Conservation (phyloP, 768 basidiomycete genomes). For the Ephemerocybe angulata region DNA sequence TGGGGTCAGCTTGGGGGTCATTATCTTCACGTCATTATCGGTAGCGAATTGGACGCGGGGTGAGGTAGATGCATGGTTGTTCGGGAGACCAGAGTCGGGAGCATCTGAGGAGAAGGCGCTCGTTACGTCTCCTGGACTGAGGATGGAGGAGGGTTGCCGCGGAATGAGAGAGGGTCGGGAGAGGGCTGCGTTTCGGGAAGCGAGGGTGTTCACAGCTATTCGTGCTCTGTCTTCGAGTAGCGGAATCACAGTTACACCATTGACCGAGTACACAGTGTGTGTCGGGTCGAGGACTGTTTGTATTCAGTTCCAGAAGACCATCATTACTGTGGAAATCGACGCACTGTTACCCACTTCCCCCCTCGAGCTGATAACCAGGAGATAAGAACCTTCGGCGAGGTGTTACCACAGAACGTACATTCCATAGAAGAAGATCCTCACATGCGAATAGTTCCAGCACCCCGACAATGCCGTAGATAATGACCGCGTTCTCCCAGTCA, state of each 20-base stretch:
- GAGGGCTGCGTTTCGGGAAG: slow-evolving; percentile 43
- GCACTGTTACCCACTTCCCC: slow-evolving; percentile 62
- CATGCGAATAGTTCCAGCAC: slow-evolving; percentile 70
- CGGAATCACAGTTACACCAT: slow-evolving; percentile 68
- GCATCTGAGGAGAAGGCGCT: slow-evolving; percentile 9
- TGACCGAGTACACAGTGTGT: slow-evolving; percentile 64
- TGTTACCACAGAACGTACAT: slow-evolving; percentile 11
- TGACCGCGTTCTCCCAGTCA: slow-evolving; percentile 54
- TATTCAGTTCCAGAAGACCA: slow-evolving; percentile 1
- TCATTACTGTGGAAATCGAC: slow-evolving; percentile 24
- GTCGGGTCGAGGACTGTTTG: slow-evolving; percentile 58
- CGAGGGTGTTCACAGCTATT: slow-evolving; percentile 47
- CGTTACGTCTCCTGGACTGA: slow-evolving; percentile 12
- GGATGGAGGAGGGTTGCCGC: slow-evolving; percentile 6
- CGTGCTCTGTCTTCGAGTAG: slow-evolving; percentile 62
- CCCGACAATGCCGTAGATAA: slow-evolving; percentile 77
- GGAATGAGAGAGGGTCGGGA: slow-evolving; percentile 46
- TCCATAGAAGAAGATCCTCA: slow-evolving; percentile 29
- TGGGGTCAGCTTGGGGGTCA: slow-evolving; percentile 35
- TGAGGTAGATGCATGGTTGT: slow-evolving; percentile 19
- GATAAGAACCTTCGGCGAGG: slow-evolving; percentile 59
- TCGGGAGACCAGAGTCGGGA: slow-evolving; percentile 3
- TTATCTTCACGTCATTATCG: slow-evolving; percentile 42
- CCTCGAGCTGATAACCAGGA: slow-evolving; percentile 67
- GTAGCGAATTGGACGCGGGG: slow-evolving; percentile 54